A percentile compares a stretch with the other conserved stretches of the same genome.
These are phyloP conservation scores for Orbilia ellipsospora DNA, from an alignment of 2,329 filamentous ascomycete species.

Conservation along the genomic window DNA sequence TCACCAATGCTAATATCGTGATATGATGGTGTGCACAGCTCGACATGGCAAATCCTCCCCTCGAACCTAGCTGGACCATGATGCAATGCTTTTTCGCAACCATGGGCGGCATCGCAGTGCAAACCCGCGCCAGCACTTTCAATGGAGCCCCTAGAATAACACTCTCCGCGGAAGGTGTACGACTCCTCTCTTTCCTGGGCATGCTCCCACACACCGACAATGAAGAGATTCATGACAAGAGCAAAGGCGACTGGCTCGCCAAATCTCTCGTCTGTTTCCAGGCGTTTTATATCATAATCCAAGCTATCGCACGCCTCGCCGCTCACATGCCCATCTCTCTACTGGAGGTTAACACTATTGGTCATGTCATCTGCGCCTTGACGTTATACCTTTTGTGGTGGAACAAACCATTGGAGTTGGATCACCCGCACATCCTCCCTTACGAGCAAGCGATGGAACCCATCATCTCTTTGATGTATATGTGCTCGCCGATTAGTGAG, in stretches of 20 bases:
- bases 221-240: constrained; percentile 59
- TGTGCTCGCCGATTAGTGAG: constrained; percentile 46
- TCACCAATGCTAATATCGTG: constrained; percentile 8
- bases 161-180: constrained; percentile 30
- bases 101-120: constrained; percentile 50
- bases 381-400: constrained; percentile 59
- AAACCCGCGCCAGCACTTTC: constrained; percentile 39
- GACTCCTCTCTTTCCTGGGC: constrained; percentile 36
- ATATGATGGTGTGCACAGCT: constrained; percentile 2
- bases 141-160: constrained; percentile 35
- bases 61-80: constrained; percentile 42
- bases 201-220: constrained; percentile 55
- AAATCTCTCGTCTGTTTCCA: constrained; percentile 59
- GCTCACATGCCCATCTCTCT: constrained; percentile 57
- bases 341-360: constrained; percentile 59
- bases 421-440: constrained; percentile 33
- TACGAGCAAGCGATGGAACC: constrained; percentile 36
- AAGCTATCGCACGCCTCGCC: constrained; percentile 57
- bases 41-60: constrained; percentile 39
- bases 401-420: constrained; percentile 58
- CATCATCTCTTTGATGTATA: constrained; percentile 35
- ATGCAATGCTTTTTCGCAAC: constrained; percentile 51
- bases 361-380: constrained; percentile 59
- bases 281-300: constrained; percentile 58
- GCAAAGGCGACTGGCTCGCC: constrained; percentile 59